Evolutionary conservation across 331 rosid species (phyloP).

Genomic region (Malus hybrid): DNA sequence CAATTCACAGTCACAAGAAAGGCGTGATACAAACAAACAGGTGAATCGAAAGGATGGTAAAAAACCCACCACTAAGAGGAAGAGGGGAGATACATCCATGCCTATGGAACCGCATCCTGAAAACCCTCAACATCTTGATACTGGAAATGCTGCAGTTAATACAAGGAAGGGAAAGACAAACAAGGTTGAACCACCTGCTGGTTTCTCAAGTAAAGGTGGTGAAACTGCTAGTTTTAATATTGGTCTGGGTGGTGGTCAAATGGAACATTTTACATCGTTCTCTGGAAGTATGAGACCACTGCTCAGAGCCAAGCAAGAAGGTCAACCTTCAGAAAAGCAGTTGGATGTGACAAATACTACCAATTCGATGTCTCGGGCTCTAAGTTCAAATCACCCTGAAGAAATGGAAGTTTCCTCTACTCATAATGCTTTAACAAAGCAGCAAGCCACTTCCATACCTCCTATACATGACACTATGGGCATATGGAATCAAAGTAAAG

Average conservation of each 20-base stretch:
- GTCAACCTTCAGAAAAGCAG: slow-evolving; percentile 42
- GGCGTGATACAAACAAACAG: slow-evolving; percentile 77
- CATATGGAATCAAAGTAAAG: slow-evolving; percentile 36
- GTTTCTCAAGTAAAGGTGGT: slow-evolving; percentile 57
- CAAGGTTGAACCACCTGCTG: slow-evolving; percentile 60
- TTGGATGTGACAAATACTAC: slow-evolving; percentile 36
- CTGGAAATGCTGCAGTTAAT: slow-evolving; percentile 53
- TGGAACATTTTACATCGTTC: slow-evolving; percentile 39
- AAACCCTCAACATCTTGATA: slow-evolving; percentile 54
- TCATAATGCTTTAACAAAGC: slow-evolving; percentile 36
- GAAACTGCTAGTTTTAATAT: slow-evolving; percentile 37
- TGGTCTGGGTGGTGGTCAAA: slow-evolving; percentile 35
- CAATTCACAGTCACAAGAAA: slow-evolving; percentile 92
- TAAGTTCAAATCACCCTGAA: slow-evolving; percentile 42
- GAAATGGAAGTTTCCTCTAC: slow-evolving; percentile 49
- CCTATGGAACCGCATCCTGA: slow-evolving; percentile 61
- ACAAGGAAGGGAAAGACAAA: slow-evolving; percentile 75
- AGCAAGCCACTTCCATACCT: slow-evolving; percentile 34
- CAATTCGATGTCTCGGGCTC: slow-evolving; percentile 32
- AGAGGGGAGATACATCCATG: slow-evolving; percentile 76
- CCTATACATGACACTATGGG: slow-evolving; percentile 22
- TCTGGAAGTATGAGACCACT: slow-evolving; percentile 45
- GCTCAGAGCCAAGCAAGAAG: slow-evolving; percentile 54
- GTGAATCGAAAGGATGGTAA: slow-evolving; percentile 65
- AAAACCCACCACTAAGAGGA: slow-evolving; percentile 65